These are phyloP conservation scores for Sphaerulina vaccinii DNA, from an alignment of 2,329 filamentous ascomycete species.

Conservation along the genomic window DNA sequence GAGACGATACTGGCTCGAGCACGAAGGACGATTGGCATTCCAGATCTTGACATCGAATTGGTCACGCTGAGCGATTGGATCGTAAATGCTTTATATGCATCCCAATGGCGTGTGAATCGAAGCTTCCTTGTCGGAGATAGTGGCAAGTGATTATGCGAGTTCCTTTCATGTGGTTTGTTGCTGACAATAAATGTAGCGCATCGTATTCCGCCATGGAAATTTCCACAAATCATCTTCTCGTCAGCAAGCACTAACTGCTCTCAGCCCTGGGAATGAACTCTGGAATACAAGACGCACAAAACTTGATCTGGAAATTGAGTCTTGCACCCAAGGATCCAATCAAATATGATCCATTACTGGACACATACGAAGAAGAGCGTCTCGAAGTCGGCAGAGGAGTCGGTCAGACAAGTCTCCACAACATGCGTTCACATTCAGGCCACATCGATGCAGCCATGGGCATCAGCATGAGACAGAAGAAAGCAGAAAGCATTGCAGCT, in stretches of 20 bases:
- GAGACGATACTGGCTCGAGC: not conserved
- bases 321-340: not conserved
- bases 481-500: not conserved
- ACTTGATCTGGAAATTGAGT: constrained; percentile 1
- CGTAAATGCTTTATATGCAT: not conserved
- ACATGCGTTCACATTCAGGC: not conserved
- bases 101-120: not conserved
- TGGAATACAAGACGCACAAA: not conserved
- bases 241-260: not conserved
- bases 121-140: constrained; percentile 3
- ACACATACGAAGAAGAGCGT: not conserved
- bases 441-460: not conserved
- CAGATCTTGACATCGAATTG: not conserved
- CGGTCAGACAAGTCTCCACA: not conserved
- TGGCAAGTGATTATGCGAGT: no score
- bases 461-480: not conserved
- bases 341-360: not conserved
- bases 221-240: not conserved
- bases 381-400: not conserved
- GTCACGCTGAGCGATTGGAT: not conserved
- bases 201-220: not conserved
- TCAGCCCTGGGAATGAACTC: not conserved
- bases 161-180: no score
- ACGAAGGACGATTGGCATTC: not conserved
- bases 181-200: no score